phyloP scores from a whole-genome alignment of 2,329 filamentous ascomycete genomes.

The Leptodontidium sp. region DNA sequence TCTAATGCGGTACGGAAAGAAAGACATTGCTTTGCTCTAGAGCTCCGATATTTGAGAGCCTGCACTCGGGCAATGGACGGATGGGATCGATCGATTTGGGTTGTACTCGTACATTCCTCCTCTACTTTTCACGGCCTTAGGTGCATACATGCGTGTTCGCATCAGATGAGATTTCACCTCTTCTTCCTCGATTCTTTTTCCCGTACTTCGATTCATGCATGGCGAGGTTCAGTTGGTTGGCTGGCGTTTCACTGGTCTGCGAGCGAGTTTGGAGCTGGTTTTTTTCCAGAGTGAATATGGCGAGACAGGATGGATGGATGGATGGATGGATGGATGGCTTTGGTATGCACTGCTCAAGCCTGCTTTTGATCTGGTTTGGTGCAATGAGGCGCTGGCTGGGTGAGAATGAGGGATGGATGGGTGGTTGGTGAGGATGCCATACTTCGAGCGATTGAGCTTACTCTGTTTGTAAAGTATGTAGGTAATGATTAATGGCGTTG shows the following conservation, averaged over 20 bases:
- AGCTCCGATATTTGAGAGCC: no score
- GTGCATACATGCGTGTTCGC: neutral
- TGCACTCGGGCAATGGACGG: neutral
- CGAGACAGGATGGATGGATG: neutral
- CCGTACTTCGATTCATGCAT: constrained; percentile 12
- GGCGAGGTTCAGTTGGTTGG: neutral
- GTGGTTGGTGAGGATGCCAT: neutral
- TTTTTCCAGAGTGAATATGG: neutral
- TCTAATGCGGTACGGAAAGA: neutral
- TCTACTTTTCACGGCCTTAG: neutral
- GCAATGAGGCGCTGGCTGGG: constrained; percentile 9
- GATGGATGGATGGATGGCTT: neutral
- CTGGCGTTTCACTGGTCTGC: constrained; percentile 1
- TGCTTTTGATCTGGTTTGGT: constrained; percentile 5
- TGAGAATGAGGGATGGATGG: neutral
- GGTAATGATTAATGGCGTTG: neutral
- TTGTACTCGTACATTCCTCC: constrained; percentile 13
- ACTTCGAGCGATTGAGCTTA: neutral
- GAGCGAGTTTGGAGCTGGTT: neutral
- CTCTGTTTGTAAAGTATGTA: constrained; percentile 8
- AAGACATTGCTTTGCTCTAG: neutral
- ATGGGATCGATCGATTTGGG: neutral
- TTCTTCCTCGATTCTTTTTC: no score
- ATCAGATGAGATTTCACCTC: neutral
- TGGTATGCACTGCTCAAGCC: neutral